These are phyloP conservation scores for Sanghuangporus sanghuang DNA, from an alignment of 1,284 basidiomycete genomes.

Conservation along the genomic window DNA sequence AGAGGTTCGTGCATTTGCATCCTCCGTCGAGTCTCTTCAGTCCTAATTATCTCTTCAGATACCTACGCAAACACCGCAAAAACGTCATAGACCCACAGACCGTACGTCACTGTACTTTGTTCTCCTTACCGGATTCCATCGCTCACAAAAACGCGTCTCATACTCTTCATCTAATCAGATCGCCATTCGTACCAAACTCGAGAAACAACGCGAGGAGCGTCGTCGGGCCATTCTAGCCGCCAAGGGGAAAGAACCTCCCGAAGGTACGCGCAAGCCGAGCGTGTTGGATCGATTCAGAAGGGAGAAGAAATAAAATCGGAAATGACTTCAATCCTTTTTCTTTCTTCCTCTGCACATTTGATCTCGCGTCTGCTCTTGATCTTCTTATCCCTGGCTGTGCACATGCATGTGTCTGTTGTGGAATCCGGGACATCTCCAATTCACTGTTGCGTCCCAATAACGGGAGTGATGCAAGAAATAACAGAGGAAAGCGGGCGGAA, in stretches of 20 bases:
- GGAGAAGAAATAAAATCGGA: neutral
- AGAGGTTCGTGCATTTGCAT: slow-evolving; percentile 43
- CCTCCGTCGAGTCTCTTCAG: neutral
- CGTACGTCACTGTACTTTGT: slow-evolving; percentile 36
- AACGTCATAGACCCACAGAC: slow-evolving; percentile 87
- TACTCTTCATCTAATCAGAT: slow-evolving; percentile 34
- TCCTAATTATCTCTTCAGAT: slow-evolving; percentile 31
- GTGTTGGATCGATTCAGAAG: slow-evolving; percentile 64
- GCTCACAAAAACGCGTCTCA: neutral
- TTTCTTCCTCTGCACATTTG: neutral
- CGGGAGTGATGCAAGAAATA: no score
- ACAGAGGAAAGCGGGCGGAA: no score
- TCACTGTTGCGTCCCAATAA: no score
- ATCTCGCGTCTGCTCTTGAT: no score
- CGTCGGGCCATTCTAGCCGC: slow-evolving; percentile 39
- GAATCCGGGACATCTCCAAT: no score
- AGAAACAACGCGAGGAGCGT: slow-evolving; percentile 56
- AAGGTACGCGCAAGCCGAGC: slow-evolving; percentile 42
- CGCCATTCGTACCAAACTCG: slow-evolving; percentile 63
- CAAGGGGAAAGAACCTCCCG: slow-evolving; percentile 29
- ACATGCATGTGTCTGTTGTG: no score
- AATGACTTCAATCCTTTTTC: neutral
- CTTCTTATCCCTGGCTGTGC: no score
- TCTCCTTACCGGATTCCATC: neutral
- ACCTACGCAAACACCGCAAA: slow-evolving; percentile 84